phyloP scores from a whole-genome alignment of 345 rosid species.

The Camelina sativa region DNA sequence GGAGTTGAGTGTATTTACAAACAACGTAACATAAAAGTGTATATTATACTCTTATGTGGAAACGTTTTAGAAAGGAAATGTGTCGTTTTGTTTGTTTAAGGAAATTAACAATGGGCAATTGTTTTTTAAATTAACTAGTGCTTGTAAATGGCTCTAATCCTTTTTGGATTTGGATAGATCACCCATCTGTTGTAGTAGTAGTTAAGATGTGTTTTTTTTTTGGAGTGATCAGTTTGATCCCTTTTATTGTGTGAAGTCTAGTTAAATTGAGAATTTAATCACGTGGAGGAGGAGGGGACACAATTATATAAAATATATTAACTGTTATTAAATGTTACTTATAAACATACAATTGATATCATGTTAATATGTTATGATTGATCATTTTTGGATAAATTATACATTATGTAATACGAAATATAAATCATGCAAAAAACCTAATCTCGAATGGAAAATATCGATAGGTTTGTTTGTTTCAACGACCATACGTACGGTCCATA shows the following conservation, averaged over 20 bases:
- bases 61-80: background rate
- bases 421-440: background rate
- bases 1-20: constrained; percentile 4
- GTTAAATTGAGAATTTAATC: background rate
- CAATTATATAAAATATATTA: too few species aligned
- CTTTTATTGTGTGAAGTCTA: background rate
- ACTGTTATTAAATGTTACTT: background rate
- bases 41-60: background rate
- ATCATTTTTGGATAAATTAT: background rate
- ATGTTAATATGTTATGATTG: background rate
- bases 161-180: background rate
- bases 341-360: background rate
- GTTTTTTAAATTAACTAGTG: background rate
- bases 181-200: background rate
- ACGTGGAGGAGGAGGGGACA: background rate
- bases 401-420: background rate
- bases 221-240: background rate
- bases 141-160: background rate
- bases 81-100: constrained; percentile 5
- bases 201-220: background rate
- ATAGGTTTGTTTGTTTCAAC: background rate
- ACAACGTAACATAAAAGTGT: background rate
- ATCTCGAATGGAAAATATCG: background rate
- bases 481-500: too few species aligned
- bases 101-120: background rate